Conservation (phyloP, 352 stramenopile species). For the Pythium chondricola region DNA sequence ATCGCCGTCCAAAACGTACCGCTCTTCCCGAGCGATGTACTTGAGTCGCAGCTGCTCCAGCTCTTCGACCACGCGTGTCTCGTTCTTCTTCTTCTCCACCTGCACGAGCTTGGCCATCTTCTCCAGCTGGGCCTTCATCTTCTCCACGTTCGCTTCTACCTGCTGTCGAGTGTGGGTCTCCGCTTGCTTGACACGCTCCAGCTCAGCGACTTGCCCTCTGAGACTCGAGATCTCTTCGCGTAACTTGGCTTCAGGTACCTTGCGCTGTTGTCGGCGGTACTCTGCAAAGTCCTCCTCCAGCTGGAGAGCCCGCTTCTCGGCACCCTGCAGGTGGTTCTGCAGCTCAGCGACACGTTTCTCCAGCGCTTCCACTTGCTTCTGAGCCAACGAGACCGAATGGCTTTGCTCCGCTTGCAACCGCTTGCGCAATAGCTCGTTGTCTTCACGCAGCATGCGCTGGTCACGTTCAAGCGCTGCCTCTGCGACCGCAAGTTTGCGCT, state of each 20-base stretch:
- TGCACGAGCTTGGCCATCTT: conserved; percentile 43
- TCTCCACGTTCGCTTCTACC: conserved; percentile 27
- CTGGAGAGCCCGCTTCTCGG: conserved; percentile 41
- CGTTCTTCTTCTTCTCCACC: conserved; percentile 65
- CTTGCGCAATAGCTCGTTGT: conserved; percentile 48
- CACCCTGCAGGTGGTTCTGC: conserved; percentile 33
- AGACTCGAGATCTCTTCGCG: conserved; percentile 66
- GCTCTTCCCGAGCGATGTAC: conserved; percentile 74
- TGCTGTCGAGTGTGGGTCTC: conserved; percentile 32
- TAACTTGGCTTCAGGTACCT: conserved; percentile 57
- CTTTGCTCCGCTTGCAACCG: conserved; percentile 58
- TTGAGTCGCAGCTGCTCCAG: conserved; percentile 77
- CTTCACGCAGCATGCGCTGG: conserved; percentile 42
- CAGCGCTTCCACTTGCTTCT: conserved; percentile 47
- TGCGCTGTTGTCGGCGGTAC: conserved; percentile 66
- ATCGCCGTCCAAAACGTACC: conserved; percentile 71
- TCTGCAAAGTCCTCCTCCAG: conserved; percentile 66
- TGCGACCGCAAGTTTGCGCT: conserved; percentile 46
- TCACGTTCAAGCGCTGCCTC: conserved; percentile 52
- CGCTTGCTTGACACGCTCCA: conserved; percentile 55
- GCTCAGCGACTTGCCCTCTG: conserved; percentile 40
- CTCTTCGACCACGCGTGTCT: conserved; percentile 51
- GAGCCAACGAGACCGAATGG: conserved; percentile 40
- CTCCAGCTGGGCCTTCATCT: conserved; percentile 54
- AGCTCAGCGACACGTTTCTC: conserved; percentile 37